These are phyloP conservation scores for Talaromyces liani DNA, from an alignment of 495 filamentous ascomycete genomes.

Conservation along the genomic window DNA sequence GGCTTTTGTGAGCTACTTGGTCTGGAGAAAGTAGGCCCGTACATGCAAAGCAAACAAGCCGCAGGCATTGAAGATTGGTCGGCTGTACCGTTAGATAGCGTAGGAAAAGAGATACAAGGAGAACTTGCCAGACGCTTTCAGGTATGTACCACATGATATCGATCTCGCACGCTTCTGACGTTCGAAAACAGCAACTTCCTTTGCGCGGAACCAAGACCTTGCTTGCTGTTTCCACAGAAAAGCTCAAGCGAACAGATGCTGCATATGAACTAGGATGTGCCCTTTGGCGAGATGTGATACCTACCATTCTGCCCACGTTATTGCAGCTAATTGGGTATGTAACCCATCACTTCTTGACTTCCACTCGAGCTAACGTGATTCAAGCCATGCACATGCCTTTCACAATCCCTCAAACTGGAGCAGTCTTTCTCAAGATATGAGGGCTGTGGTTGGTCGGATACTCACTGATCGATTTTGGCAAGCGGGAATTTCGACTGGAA, in stretches of 20 bases:
- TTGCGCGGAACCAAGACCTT: slow-evolving; percentile 83
- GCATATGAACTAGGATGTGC: slow-evolving; percentile 62
- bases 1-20: slow-evolving; percentile 76
- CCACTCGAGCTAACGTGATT: neutral
- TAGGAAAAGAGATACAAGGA: slow-evolving; percentile 70
- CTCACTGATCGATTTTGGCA: slow-evolving; percentile 98
- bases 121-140: slow-evolving; percentile 62
- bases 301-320: slow-evolving; percentile 75
- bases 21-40: slow-evolving; percentile 70
- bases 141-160: slow-evolving; percentile 29
- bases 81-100: slow-evolving; percentile 60
- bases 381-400: slow-evolving; percentile 84
- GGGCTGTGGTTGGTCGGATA: slow-evolving; percentile 67
- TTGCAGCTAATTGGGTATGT: slow-evolving; percentile 73
- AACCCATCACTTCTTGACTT: neutral
- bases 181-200: slow-evolving; percentile 52
- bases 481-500: slow-evolving; percentile 90
- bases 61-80: slow-evolving; percentile 81
- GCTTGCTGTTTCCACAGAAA: slow-evolving; percentile 82
- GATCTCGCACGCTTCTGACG: slow-evolving; percentile 8
- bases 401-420: slow-evolving; percentile 83
- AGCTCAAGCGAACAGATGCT: slow-evolving; percentile 60
- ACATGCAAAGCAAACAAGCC: slow-evolving; percentile 63
- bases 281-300: slow-evolving; percentile 79
- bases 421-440: slow-evolving; percentile 69